Conservation (phyloP, 2,329 filamentous ascomycete genomes). For the Fusarium sp. region DNA sequence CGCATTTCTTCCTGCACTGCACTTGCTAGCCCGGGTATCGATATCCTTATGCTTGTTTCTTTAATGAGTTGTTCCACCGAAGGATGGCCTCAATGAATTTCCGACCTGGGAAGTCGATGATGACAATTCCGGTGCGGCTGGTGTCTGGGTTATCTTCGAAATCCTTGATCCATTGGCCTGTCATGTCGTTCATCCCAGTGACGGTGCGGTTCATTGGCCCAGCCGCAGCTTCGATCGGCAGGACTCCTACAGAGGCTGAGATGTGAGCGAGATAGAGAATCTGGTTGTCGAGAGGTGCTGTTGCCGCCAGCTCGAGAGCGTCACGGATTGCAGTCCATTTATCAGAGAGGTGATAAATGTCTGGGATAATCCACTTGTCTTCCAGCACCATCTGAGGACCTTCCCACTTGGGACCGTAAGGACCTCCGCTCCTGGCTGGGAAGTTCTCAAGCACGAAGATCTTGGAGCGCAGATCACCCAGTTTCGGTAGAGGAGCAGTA, state of each 20-base stretch:
- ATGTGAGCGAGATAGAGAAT: constrained; percentile 60
- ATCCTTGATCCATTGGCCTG: constrained; percentile 57
- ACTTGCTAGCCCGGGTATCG: not conserved
- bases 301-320: constrained; percentile 55
- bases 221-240: constrained; percentile 63
- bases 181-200: constrained; percentile 63
- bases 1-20: not conserved
- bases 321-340: constrained; percentile 60
- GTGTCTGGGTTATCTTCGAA: constrained; percentile 43
- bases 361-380: constrained; percentile 60
- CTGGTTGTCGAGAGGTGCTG: constrained; percentile 50
- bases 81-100: constrained; percentile 58
- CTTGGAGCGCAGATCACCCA: constrained; percentile 60
- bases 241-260: constrained; percentile 61
- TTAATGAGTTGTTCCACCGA: constrained; percentile 53
- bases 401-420: constrained; percentile 61
- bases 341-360: constrained; percentile 56
- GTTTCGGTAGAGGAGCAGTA: constrained; percentile 54
- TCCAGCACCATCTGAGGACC: constrained; percentile 60
- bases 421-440: constrained; percentile 41
- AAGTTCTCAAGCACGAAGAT: constrained; percentile 64
- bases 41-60: constrained; percentile 18
- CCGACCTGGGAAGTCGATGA: constrained; percentile 62
- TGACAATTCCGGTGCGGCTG: constrained; percentile 58
- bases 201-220: constrained; percentile 58